Base-by-base conservation (phyloP, 352 stramenopile genomes). In the Pseudoperonospora humuli region DNA sequence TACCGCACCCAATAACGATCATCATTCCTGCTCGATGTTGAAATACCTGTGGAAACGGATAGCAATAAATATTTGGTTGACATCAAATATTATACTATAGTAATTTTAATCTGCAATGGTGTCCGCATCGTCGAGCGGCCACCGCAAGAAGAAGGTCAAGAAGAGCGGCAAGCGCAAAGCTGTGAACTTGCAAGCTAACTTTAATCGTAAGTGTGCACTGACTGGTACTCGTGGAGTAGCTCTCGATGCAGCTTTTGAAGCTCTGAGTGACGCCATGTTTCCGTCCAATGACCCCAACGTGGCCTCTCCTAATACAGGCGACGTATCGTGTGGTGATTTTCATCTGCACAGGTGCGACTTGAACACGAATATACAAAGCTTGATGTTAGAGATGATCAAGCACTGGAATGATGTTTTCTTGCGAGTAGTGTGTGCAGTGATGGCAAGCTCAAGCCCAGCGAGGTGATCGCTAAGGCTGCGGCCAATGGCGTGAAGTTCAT, bases 131-230 rank as follows among this genome's bases (percentile, higher is more conserved):
- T 31, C 71, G 42, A 57, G 41, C 39, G 46, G 37, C 17, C 65
- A 72, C 47, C 51, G 32, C 15, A 80, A 76, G 53, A 90, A 76
- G 57, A 86, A 84, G 56, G 49, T 40, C 8, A 88, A 80, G 70
- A 84, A 84, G 56, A 64, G 56, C 38, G 43, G 28, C 55, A 92
- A 86, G 65, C 74, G 79, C 52, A 87, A 85, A 54, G 57, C 79
- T 49, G 79, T 92, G 50, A 92, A 92, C 46, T 56, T 92, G 42
- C 75, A 88, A 59, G 57, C 75, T 35, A 85, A 88, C 45, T 92
- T 87, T 34, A 76, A 73, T 48, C 71, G 79, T 92, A 92, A 92
- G 79, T 92, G 75, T 44, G 57, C 45, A 20, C 39, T 62, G 5
- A 35, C 39, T 29, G 37, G 20, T 5, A 34, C 23, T 45, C 42